Evolutionary conservation across 495 filamentous ascomycete genomes (phyloP).

Genomic region (Penicillium malachiteum): DNA sequence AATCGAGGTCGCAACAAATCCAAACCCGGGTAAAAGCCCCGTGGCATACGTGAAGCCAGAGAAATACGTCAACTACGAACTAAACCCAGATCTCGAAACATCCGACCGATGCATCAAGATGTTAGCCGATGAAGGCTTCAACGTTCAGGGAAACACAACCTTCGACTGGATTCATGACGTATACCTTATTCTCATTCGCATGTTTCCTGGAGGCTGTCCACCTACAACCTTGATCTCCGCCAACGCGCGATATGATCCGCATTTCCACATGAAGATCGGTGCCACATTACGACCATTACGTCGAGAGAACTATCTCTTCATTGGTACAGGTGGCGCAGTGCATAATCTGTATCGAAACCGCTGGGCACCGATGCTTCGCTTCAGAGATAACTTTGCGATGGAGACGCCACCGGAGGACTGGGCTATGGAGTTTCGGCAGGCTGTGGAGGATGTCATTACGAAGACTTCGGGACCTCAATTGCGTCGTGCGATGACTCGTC

Average conservation of each 20-base stretch:
- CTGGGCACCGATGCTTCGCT: slow-evolving; percentile 59
- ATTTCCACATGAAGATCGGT: slow-evolving; percentile 58
- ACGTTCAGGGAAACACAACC: slow-evolving; percentile 41
- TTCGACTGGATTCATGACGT: slow-evolving; percentile 69
- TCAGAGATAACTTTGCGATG: slow-evolving; percentile 60
- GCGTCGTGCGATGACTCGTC: slow-evolving; percentile 46
- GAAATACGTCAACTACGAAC: slow-evolving; percentile 57
- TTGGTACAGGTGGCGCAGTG: slow-evolving; percentile 61
- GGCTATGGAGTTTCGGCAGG: slow-evolving; percentile 61
- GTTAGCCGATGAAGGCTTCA: slow-evolving; percentile 48
- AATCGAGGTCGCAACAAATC: slow-evolving; percentile 57
- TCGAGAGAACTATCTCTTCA: slow-evolving; percentile 49
- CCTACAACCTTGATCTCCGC: slow-evolving; percentile 58
- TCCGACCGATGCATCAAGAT: slow-evolving; percentile 44
- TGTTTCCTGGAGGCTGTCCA: slow-evolving; percentile 58
- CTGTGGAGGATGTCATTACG: slow-evolving; percentile 53
- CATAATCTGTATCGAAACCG: slow-evolving; percentile 64
- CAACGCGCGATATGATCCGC: slow-evolving; percentile 60
- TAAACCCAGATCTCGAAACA: slow-evolving; percentile 53
- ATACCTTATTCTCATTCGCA: slow-evolving; percentile 60
- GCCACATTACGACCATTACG: slow-evolving; percentile 51
- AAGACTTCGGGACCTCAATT: slow-evolving; percentile 49
- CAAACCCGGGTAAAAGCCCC: slow-evolving; percentile 52
- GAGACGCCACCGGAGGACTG: slow-evolving; percentile 52
- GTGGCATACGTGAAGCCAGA: slow-evolving; percentile 58